A percentile compares a stretch with the other conserved stretches of the same genome.
These are phyloP conservation scores for Euclidium syriacum DNA, from an alignment of 345 rosid genomes.

Conservation along the genomic window DNA sequence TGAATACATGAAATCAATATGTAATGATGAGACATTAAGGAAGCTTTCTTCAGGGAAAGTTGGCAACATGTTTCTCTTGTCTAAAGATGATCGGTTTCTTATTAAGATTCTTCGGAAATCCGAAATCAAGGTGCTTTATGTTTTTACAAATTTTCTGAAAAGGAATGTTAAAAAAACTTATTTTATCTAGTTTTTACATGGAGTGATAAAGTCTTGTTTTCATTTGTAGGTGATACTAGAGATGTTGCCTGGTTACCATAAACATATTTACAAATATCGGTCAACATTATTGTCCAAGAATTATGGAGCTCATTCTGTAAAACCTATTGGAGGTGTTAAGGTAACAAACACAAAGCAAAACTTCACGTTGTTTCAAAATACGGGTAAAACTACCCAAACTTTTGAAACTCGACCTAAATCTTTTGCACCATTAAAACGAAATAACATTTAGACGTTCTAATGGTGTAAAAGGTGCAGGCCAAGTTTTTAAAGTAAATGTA, in stretches of 20 bases:
- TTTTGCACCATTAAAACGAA: too few relatives aligned
- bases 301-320: conserved; percentile 50
- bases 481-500: too few relatives aligned
- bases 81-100: conserved; percentile 37
- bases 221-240: conserved; percentile 36
- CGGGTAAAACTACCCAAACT: too few relatives aligned
- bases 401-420: too few relatives aligned
- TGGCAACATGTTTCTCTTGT: conserved; percentile 36
- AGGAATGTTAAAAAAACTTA: too few relatives aligned
- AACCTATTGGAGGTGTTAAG: conserved; percentile 48
- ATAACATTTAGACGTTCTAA: too few relatives aligned
- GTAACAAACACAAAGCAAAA: too few relatives aligned
- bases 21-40: conserved; percentile 39
- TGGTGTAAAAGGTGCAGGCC: too few relatives aligned
- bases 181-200: too few relatives aligned
- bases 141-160: too few relatives aligned
- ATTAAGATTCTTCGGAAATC: conserved; percentile 48
- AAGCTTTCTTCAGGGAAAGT: conserved; percentile 39
- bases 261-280: conserved; percentile 34
- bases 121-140: conserved; percentile 51
- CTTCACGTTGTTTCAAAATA: too few relatives aligned
- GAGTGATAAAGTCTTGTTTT: too few relatives aligned
- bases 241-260: conserved; percentile 44
- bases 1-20: conserved; percentile 41
- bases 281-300: conserved; percentile 35